phyloP scores from a whole-genome alignment of 768 basidiomycete genomes.

The Dictyophora rubrovolvata region DNA sequence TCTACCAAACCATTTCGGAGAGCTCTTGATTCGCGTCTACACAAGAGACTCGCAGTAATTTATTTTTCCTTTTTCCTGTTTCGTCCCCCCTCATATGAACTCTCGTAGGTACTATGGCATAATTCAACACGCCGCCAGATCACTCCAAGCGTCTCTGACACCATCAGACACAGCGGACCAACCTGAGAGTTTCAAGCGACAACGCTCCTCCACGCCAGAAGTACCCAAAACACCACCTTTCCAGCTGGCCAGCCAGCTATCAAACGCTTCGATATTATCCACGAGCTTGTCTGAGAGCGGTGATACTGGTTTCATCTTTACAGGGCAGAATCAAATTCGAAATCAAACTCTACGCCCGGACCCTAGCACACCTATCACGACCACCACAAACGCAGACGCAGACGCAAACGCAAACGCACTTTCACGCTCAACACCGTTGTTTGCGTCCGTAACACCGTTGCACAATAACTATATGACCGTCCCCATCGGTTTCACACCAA shows the following conservation, averaged over 20 bases:
- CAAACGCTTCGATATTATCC: background rate
- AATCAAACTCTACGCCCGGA: too few relatives aligned
- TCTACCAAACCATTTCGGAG: conserved; percentile 56
- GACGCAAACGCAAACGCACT: background rate
- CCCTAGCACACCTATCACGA: background rate
- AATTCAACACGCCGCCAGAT: conserved; percentile 41
- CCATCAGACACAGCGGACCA: background rate
- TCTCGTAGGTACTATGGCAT: conserved; percentile 38
- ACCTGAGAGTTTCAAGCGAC: background rate
- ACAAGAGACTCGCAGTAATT: conserved; percentile 44
- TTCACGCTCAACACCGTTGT: too few relatives aligned
- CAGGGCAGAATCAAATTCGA: too few relatives aligned
- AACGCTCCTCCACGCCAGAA: background rate
- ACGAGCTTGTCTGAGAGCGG: background rate
- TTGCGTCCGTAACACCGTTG: background rate
- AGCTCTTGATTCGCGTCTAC: conserved; percentile 59
- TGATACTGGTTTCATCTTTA: too few relatives aligned
- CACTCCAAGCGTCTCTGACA: background rate
- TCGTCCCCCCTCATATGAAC: too few relatives aligned
- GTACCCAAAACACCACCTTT: background rate
- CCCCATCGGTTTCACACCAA: background rate
- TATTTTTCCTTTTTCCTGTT: background rate
- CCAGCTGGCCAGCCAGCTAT: background rate
- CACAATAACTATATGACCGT: conserved; percentile 6
- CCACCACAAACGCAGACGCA: background rate